Base-by-base conservation (phyloP, 441 rosid genomes). In the Adansonia rubrostipa region DNA sequence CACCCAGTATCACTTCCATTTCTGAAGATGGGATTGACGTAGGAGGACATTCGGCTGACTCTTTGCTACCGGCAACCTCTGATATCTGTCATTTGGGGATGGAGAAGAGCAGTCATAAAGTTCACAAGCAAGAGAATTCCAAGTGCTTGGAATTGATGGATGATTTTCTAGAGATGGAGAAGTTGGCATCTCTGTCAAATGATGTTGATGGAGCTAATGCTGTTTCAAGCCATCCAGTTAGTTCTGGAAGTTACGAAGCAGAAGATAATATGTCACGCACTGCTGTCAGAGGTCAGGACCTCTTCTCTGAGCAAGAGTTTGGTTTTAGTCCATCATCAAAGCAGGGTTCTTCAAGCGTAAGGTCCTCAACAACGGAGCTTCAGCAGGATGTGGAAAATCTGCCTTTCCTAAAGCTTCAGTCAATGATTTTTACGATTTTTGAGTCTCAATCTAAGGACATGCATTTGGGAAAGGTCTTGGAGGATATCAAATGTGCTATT, bases 141-240 rank as follows among this genome's bases (percentile, higher is more conserved):
- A 83, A 42, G 66, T 81, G 77, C 77, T 19, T 87, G 62, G 90
- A 84, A 78, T 82, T 90, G 22, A 88, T 90, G 91, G 89, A 90
- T 80, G 93, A 90, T 78, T 90, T 90, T 85, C 57, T 90, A 78
- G 91, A 88, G 85, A 85, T 87, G 84, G 93, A 90, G 77, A 90
- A 80, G 56, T 78, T 90, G 60, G 93, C 90, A 45, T 74, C 80
- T 76, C 56, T 75, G 10, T 78, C 88, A 0, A 81, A 78, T 75
- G 89, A 75, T 76, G 68, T 74, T 45, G 79, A 70, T 77, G 88
- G 80, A 73, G 73, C 81, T 57, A 73, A 69, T 77, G 77, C 85
- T 60, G 76, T 78, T 83, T 76, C 88, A 45, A 44, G 54, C 76
- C 77, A 50, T 79, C 79, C 77, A n/a, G 50, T 62, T 11, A 50